Evolutionary conservation across 2,329 filamentous ascomycete genomes (phyloP).

Genomic region (Grosmannia huntii): DNA sequence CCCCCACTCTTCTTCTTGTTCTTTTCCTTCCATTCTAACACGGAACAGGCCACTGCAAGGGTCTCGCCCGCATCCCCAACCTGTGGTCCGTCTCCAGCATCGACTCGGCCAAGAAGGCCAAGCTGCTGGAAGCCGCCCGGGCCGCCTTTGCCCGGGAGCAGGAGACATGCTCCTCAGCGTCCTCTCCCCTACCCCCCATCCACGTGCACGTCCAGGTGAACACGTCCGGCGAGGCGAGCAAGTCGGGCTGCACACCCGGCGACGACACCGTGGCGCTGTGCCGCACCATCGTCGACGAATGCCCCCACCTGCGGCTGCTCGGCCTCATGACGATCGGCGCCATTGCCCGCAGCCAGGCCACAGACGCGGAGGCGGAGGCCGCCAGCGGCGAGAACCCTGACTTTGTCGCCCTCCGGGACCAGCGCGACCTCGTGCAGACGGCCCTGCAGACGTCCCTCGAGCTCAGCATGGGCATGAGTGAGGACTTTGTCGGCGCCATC

Average conservation of each 20-base stretch:
- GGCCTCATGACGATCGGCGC: constrained; percentile 97
- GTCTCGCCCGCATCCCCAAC: constrained; percentile 74
- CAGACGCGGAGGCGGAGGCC: constrained; percentile 61
- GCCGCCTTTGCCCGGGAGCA: constrained; percentile 15
- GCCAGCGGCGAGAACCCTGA: constrained; percentile 67
- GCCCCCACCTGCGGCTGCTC: constrained; percentile 59
- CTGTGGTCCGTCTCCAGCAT: constrained; percentile 87
- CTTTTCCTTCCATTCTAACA: not conserved
- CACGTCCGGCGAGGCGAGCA: constrained; percentile 76
- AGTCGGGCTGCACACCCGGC: constrained; percentile 67
- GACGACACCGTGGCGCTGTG: constrained; percentile 52
- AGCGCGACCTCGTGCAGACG: constrained; percentile 55
- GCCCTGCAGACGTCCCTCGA: constrained; percentile 44
- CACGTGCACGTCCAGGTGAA: constrained; percentile 88
- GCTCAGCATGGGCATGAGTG: constrained; percentile 97
- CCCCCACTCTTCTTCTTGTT: not conserved
- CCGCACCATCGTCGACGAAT: constrained; percentile 54
- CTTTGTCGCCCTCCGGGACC: constrained; percentile 56
- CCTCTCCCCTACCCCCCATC: constrained; percentile 27
- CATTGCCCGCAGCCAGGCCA: constrained; percentile 69
- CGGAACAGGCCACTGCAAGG: constrained; percentile 68
- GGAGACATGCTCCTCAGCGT: not conserved
- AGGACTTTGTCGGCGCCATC: constrained; percentile 87
- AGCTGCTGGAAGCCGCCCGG: constrained; percentile 65
- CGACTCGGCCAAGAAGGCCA: constrained; percentile 78